Evolutionary conservation across 495 filamentous ascomycete genomes (phyloP).

Genomic region (Tricharina praecox): DNA sequence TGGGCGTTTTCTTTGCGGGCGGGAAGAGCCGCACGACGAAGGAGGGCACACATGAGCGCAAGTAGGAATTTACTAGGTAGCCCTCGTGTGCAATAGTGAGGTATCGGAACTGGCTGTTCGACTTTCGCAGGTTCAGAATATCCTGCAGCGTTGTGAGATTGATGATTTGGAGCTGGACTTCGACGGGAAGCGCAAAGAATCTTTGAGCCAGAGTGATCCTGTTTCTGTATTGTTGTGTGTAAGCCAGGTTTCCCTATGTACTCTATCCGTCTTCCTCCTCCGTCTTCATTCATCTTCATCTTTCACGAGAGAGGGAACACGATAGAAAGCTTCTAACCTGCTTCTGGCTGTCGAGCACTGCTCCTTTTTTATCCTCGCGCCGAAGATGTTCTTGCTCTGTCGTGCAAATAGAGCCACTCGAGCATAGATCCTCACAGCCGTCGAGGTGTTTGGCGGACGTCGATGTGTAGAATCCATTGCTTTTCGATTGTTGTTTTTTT

Average conservation of each 20-base stretch:
- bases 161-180: constrained; percentile 21
- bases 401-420: neutral
- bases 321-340: too few relatives aligned
- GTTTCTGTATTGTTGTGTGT: too few relatives aligned
- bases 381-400: neutral
- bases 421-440: neutral
- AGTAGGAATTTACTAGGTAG: constrained; percentile 25
- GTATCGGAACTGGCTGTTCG: constrained; percentile 18
- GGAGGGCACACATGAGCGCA: constrained; percentile 19
- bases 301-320: too few relatives aligned
- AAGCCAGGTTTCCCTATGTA: too few relatives aligned
- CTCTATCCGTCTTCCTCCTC: too few relatives aligned
- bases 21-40: constrained; percentile 22
- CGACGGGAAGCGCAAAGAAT: constrained; percentile 24
- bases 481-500: too few relatives aligned
- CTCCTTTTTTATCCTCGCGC: neutral
- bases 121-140: constrained; percentile 16
- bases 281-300: too few relatives aligned
- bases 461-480: neutral
- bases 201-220: constrained; percentile 8
- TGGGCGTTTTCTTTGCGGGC: constrained; percentile 13
- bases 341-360: too few relatives aligned
- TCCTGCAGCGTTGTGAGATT: constrained; percentile 22
- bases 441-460: neutral
- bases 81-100: constrained; percentile 19